phyloP scores from a whole-genome alignment of 371 early-diverging fungal species.

The Mortierella sp. region DNA sequence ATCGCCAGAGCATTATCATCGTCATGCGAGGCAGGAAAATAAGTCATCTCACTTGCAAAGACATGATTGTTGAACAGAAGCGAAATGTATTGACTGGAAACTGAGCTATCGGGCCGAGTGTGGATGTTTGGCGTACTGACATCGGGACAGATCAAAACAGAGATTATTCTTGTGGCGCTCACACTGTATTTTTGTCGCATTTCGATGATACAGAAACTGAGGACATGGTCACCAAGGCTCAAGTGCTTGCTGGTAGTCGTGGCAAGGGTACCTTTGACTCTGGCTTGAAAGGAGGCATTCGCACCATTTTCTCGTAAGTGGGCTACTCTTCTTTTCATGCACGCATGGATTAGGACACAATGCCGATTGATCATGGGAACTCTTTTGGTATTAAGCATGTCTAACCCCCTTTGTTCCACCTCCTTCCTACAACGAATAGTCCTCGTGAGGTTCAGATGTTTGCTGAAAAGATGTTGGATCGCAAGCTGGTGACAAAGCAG shows the following conservation, averaged over 20 bases:
- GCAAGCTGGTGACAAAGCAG: constrained; percentile 97
- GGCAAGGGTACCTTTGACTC: constrained; percentile 97
- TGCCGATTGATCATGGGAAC: neutral
- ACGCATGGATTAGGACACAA: neutral
- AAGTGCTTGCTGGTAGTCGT: constrained; percentile 98
- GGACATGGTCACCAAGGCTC: constrained; percentile 98
- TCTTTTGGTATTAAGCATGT: neutral
- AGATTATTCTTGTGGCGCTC: neutral
- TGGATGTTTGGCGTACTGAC: neutral
- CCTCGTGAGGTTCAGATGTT: constrained; percentile 90
- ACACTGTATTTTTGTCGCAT: neutral
- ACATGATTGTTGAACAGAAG: neutral
- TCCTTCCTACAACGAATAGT: constrained; percentile 56
- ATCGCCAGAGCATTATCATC: neutral
- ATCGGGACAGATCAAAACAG: neutral
- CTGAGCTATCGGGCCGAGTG: neutral
- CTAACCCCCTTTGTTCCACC: neutral
- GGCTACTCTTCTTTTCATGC: too few relatives aligned
- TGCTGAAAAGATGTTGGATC: constrained; percentile 96
- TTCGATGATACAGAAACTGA: constrained; percentile 65
- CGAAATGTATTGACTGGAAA: neutral
- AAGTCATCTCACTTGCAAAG: neutral
- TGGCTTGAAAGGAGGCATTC: constrained; percentile 97
- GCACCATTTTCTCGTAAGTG: constrained; percentile 91
- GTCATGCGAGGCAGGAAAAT: neutral